phyloP scores from a whole-genome alignment of 1,284 basidiomycete species.

The Tylopilus orsonianus region DNA sequence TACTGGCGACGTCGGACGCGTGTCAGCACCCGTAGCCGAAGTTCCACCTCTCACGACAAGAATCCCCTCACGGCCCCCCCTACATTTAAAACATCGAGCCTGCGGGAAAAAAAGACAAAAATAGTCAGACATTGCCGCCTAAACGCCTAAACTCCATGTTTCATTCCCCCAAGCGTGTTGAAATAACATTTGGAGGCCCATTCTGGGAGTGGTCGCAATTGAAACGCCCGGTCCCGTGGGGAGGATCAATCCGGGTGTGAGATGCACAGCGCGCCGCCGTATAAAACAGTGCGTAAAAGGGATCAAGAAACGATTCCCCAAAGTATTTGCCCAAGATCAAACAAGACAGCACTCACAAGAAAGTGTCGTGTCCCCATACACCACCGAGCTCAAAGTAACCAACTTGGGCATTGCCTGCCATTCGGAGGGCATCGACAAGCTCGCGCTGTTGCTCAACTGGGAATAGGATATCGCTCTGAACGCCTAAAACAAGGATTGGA shows the following conservation, averaged over 20 bases:
- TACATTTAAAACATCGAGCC: conserved; percentile 75
- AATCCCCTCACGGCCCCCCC: conserved; percentile 81
- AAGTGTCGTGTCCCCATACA: conserved; percentile 98
- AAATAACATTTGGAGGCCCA: background rate
- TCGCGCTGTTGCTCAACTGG: conserved; percentile 98
- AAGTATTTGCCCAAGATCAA: background rate
- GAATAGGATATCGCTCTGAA: conserved; percentile 96
- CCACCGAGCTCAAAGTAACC: conserved; percentile 98
- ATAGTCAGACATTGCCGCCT: conserved; percentile 3
- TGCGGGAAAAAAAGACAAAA: conserved; percentile 21
- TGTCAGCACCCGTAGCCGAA: background rate
- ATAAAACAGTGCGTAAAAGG: conserved; percentile 6
- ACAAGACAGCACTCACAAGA: conserved; percentile 56
- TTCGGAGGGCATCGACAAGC: conserved; percentile 87
- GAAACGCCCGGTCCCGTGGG: background rate
- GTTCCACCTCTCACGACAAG: conserved; percentile 41
- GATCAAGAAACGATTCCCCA: background rate
- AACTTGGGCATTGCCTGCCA: conserved; percentile 86
- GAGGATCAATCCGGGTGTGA: conserved; percentile 12
- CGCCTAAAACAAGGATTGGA: conserved; percentile 88
- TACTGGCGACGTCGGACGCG: background rate
- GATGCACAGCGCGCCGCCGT: background rate
- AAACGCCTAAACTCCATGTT: background rate
- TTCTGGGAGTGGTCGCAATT: background rate
- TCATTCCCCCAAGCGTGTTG: background rate